These are phyloP conservation scores for Monosporozyma aerobia DNA, from an alignment of 805 yeast genomes.

Conservation along the genomic window DNA sequence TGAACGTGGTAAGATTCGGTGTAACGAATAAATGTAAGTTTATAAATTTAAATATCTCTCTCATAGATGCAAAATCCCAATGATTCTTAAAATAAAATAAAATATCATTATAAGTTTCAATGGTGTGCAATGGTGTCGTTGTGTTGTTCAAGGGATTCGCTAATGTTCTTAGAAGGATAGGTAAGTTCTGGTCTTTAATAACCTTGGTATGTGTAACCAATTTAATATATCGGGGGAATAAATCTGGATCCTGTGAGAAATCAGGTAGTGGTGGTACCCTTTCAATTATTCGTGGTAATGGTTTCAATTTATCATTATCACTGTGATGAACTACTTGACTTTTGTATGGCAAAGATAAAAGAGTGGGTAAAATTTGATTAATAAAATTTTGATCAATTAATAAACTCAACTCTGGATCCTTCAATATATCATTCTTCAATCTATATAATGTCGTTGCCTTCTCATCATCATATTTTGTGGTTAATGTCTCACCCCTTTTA, in stretches of 20 bases:
- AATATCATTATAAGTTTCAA: constrained; percentile 30
- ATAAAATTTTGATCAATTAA: constrained; percentile 11
- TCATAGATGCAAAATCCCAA: constrained; percentile 34
- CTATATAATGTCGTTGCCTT: constrained; percentile 6
- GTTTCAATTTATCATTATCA: constrained; percentile 17
- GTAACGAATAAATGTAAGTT: constrained; percentile 20
- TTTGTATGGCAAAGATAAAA: constrained; percentile 19
- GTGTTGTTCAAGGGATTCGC: constrained; percentile 32
- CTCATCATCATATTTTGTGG: constrained; percentile 12
- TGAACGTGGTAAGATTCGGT: constrained; percentile 34
- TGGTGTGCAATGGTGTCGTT: constrained; percentile 25
- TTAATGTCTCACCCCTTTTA: background rate
- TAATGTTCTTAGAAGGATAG: constrained; percentile 32
- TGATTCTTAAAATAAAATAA: constrained; percentile 33
- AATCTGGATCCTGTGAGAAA: constrained; percentile 17
- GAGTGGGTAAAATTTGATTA: constrained; percentile 14
- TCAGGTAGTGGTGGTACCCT: constrained; percentile 30
- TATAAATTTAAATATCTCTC: constrained; percentile 36
- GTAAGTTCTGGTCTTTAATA: constrained; percentile 24
- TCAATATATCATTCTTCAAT: background rate
- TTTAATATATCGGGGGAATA: constrained; percentile 17
- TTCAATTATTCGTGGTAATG: background rate
- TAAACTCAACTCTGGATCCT: background rate
- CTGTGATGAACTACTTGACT: constrained; percentile 11
- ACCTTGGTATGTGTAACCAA: constrained; percentile 32